Percentiles rank a stretch among this genome's conserved stretches.
Evolutionary conservation across 371 early-diverging fungal genomes (phyloP).

Genomic region (Mucor plumbeus): DNA sequence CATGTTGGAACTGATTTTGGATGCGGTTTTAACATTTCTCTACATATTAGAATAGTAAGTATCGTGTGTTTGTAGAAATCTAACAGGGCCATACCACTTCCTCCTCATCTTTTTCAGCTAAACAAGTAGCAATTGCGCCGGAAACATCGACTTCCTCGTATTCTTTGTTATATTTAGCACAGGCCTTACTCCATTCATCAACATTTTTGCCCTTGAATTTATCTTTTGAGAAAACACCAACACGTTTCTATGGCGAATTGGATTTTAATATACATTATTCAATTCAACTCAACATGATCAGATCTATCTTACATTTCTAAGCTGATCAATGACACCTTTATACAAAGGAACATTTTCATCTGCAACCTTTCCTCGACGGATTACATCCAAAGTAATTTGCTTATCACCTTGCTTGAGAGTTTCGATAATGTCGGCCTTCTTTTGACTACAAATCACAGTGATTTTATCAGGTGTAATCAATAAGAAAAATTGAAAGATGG

Average conservation of each 20-base stretch:
- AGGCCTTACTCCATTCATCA: slow-evolving; percentile 78
- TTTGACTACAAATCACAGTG: slow-evolving; percentile 80
- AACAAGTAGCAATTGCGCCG: slow-evolving; percentile 69
- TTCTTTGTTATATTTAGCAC: slow-evolving; percentile 47
- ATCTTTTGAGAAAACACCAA: slow-evolving; percentile 85
- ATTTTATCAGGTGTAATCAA: slow-evolving; percentile 79
- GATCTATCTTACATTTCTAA: slow-evolving; percentile 40
- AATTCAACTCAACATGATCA: neutral
- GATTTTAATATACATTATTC: neutral
- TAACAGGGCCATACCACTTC: slow-evolving; percentile 67
- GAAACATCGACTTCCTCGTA: slow-evolving; percentile 79
- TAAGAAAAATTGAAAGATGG: slow-evolving; percentile 88
- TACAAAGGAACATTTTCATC: slow-evolving; percentile 67
- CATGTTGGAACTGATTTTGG: slow-evolving; percentile 72
- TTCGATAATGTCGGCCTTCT: slow-evolving; percentile 67
- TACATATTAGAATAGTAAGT: slow-evolving; percentile 23
- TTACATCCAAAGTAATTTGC: slow-evolving; percentile 74
- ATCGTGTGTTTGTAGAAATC: neutral
- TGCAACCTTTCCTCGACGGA: slow-evolving; percentile 78
- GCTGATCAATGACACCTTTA: slow-evolving; percentile 54
- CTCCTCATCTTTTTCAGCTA: slow-evolving; percentile 90
- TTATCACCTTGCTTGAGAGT: slow-evolving; percentile 52
- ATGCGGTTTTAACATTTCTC: slow-evolving; percentile 76
- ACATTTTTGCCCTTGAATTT: slow-evolving; percentile 77
- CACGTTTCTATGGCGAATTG: slow-evolving; percentile 55